Base-by-base conservation (phyloP, 305 asterid species). In the Lippia alba region DNA sequence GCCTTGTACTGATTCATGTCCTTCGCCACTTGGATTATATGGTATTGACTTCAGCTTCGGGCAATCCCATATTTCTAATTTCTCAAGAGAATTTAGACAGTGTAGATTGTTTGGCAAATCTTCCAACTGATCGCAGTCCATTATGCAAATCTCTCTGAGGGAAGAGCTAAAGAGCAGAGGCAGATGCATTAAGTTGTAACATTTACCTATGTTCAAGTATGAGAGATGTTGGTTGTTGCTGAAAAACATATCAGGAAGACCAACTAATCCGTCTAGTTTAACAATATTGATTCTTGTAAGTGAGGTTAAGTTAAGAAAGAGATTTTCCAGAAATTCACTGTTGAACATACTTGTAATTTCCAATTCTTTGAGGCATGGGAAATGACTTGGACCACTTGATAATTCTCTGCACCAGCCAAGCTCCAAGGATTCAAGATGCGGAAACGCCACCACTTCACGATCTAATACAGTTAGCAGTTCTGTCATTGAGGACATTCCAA, bases 401-500 rank as follows among this genome's bases (percentile, higher is more conserved):
- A 84, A 60, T 33, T 59, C 3, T 7, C 1, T 40, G 67, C 84
- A 81, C 0, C 10, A 0, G 0, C 0, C 0, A 20, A 83, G 57
- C 0, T 1, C 0, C 75, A 76, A 70, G 6, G 19, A 12, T 55
- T 56, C 71, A 30, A 81, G 88, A 18, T 56, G 4, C 6, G 82
- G 77, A 64, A 80, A 83, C 41, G 56, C 64, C 49, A 41, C 39
- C 40, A 62, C 6, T 62, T 62, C 41, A 60, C n/a, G 62, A 4
- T 36, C 9, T 51, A 4, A 15, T 57, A 24, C 30, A 24, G 30
- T 24, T 24, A 20, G 58, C 87, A 83, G 78, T 53, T 78, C 80
- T 8, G 0, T 18, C 24, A 82, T 64, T 32, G 72, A 75, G 4
- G 17, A 3, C 85, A 84, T 72, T 24, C 2, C 1, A 1, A 3